Percentiles rank a stretch among this genome's conserved stretches.
phyloP scores from a whole-genome alignment of 139 green algal species.

The Coelastrella sp. region DNA sequence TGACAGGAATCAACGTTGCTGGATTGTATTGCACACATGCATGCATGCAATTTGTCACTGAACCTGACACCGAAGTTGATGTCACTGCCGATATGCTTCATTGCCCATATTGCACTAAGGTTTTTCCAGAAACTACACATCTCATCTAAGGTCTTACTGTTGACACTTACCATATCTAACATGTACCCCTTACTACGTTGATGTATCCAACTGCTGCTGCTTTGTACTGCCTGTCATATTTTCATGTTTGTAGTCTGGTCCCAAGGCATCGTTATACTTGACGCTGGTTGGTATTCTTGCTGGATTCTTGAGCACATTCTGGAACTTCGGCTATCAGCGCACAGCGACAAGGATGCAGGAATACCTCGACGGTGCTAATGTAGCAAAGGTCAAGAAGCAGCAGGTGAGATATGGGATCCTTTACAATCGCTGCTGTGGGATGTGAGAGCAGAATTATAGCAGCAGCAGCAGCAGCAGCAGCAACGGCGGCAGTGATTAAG shows the following conservation, averaged over 20 bases:
- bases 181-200: not conserved
- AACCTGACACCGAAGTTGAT: too few species aligned
- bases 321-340: slow-evolving; percentile 84
- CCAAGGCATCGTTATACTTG: slow-evolving; percentile 88
- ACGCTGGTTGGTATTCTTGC: slow-evolving; percentile 93
- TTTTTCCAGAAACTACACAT: too few species aligned
- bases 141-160: too few species aligned
- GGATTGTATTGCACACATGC: too few species aligned
- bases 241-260: slow-evolving; percentile 70
- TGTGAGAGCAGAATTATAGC: too few species aligned
- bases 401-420: slow-evolving; percentile 53
- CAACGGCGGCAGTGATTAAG: too few species aligned
- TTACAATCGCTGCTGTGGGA: too few species aligned
- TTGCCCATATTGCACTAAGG: too few species aligned
- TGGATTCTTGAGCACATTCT: slow-evolving; percentile 93
- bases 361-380: slow-evolving; percentile 75
- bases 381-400: slow-evolving; percentile 75
- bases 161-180: not conserved
- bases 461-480: too few species aligned
- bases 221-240: not conserved
- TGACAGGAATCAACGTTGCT: too few species aligned
- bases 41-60: too few species aligned
- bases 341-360: slow-evolving; percentile 72
- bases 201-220: not conserved
- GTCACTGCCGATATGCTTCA: too few species aligned